Percentiles rank a stretch among this genome's conserved stretches.
phyloP scores from a whole-genome alignment of 2,329 filamentous ascomycete species.

The Fusarium metavorans region DNA sequence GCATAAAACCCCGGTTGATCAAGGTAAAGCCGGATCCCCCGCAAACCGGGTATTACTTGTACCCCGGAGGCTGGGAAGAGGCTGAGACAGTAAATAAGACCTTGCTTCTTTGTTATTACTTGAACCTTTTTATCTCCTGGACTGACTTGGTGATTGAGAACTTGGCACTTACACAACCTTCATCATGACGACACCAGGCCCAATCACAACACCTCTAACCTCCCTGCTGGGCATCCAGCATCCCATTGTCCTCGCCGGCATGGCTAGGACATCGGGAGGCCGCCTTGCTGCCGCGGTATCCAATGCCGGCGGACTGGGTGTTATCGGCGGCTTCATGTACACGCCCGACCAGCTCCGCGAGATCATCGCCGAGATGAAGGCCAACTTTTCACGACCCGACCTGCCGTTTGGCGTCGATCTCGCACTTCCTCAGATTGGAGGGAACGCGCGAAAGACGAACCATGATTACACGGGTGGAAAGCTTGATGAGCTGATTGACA shows the following conservation, averaged over 20 bases:
- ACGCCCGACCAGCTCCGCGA: conserved; percentile 79
- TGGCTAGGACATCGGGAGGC: conserved; percentile 87
- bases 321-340: conserved; percentile 79
- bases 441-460: conserved; percentile 87
- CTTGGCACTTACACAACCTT: conserved; percentile 1
- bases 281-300: conserved; percentile 86
- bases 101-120: background rate
- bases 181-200: conserved; percentile 58
- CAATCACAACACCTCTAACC: conserved; percentile 82
- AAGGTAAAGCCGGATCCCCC: conserved; percentile 30
- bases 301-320: conserved; percentile 87
- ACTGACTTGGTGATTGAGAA: background rate
- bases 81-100: background rate
- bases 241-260: conserved; percentile 91
- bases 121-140: background rate
- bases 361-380: conserved; percentile 89
- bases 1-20: conserved; percentile 40
- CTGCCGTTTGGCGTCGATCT: conserved; percentile 93
- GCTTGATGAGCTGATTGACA: conserved; percentile 87
- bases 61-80: background rate
- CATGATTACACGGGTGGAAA: conserved; percentile 95
- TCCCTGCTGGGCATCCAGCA: conserved; percentile 85
- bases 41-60: conserved; percentile 8
- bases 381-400: conserved; percentile 71
- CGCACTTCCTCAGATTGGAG: conserved; percentile 89